Percentiles rank a stretch among this genome's conserved stretches.
phyloP scores from a whole-genome alignment of 179 eudicot species.

The Sideroxylon spinosum region DNA sequence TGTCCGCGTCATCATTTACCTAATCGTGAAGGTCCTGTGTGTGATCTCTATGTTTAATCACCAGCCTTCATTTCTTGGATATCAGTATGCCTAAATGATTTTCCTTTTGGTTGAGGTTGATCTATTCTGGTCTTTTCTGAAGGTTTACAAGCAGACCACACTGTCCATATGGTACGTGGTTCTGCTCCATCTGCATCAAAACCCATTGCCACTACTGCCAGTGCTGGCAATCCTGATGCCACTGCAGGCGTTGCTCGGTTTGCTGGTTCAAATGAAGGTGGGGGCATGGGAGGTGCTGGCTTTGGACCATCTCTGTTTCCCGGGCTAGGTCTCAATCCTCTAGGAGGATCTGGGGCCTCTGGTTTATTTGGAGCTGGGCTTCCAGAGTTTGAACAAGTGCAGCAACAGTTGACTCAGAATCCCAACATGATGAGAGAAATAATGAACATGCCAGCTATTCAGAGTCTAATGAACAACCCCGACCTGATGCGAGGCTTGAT shows the following conservation, averaged over 20 bases:
- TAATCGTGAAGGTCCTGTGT: background rate
- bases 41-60: constrained; percentile 1
- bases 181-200: constrained; percentile 56
- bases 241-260: constrained; percentile 37
- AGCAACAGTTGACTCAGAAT: constrained; percentile 84
- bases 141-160: constrained; percentile 93
- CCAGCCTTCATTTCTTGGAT: constrained; percentile 3
- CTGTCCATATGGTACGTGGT: constrained; percentile 95
- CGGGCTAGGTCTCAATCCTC: constrained; percentile 59
- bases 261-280: constrained; percentile 40
- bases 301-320: constrained; percentile 63
- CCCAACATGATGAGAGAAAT: constrained; percentile 98
- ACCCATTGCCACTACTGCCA: constrained; percentile 36
- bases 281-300: constrained; percentile 58
- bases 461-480: constrained; percentile 89
- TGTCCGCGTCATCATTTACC: background rate
- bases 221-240: constrained; percentile 38
- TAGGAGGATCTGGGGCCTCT: constrained; percentile 42
- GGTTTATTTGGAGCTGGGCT: constrained; percentile 71
- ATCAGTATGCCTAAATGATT: background rate
- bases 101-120: background rate
- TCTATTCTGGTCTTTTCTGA: constrained; percentile 9
- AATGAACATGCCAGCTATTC: constrained; percentile 90
- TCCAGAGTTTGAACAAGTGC: constrained; percentile 89
- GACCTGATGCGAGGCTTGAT: constrained; percentile 82